Conservation (phyloP, 352 stramenopile genomes). For the Phytophthora megakarya region DNA sequence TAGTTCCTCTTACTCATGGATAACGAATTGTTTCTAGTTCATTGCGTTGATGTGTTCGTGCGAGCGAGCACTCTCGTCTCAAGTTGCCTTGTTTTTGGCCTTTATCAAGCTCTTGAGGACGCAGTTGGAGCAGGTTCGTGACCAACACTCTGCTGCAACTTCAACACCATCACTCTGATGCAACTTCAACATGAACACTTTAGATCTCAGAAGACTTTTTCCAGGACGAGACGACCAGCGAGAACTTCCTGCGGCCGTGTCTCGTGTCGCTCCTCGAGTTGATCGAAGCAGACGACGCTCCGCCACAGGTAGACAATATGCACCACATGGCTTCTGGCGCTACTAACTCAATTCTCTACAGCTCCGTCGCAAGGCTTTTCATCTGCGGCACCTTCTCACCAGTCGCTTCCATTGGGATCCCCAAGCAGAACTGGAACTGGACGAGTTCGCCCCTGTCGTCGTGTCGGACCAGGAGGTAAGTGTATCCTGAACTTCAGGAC, state of each 20-base stretch:
- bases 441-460: conserved; percentile 59
- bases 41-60: conserved; percentile 66
- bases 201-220: conserved; percentile 79
- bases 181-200: too few relatives aligned
- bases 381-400: conserved; percentile 43
- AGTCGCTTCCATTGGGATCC: conserved; percentile 46
- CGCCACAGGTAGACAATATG: conserved; percentile 31
- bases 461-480: conserved; percentile 47
- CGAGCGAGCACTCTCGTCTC: conserved; percentile 49
- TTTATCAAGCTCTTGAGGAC: conserved; percentile 65
- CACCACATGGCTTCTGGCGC: background rate
- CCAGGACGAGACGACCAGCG: conserved; percentile 56
- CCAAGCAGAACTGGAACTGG: conserved; percentile 28
- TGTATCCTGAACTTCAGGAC: too few relatives aligned
- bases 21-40: conserved; percentile 40
- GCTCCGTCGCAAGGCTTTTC: conserved; percentile 35
- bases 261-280: conserved; percentile 72
- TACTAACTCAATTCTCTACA: conserved; percentile 11
- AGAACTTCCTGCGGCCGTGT: conserved; percentile 70
- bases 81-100: conserved; percentile 51
- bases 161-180: background rate
- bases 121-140: conserved; percentile 59
- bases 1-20: background rate
- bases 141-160: background rate
- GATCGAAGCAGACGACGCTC: conserved; percentile 47